Conservation (phyloP, 164 flowering plant species). For the Magnolia kwangsiensis region DNA sequence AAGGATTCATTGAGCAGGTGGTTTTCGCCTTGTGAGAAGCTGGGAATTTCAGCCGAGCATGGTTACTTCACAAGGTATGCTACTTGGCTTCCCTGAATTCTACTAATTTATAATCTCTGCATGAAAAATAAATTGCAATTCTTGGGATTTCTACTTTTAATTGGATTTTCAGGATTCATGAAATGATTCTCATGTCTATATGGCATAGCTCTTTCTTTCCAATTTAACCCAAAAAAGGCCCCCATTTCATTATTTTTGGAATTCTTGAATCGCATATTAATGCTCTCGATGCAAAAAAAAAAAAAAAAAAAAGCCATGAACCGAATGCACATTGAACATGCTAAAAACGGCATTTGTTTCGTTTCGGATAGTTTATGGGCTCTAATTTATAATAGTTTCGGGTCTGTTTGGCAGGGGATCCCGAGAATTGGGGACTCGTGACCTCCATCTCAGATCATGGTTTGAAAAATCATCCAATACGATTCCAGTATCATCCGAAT, state of each 20-base stretch:
- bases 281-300: too few species aligned
- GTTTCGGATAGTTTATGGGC: background rate
- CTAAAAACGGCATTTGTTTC: background rate
- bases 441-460: too few species aligned
- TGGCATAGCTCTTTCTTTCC: background rate
- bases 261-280: too few species aligned
- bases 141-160: background rate
- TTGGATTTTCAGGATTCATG: background rate
- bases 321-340: background rate
- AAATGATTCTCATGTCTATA: background rate
- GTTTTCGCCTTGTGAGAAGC: constrained; percentile 16
- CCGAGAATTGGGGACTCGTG: background rate
- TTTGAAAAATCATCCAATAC: too few species aligned
- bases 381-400: background rate
- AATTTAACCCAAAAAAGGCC: too few species aligned
- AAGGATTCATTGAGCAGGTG: constrained; percentile 14
- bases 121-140: background rate
- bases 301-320: too few species aligned
- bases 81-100: background rate
- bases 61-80: constrained; percentile 21
- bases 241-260: too few species aligned
- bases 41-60: constrained; percentile 22
- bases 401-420: background rate
- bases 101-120: background rate
- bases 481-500: too few species aligned